These are phyloP conservation scores for Solanum chiquidenum DNA, from an alignment of 257 asterid genomes.

Conservation along the genomic window DNA sequence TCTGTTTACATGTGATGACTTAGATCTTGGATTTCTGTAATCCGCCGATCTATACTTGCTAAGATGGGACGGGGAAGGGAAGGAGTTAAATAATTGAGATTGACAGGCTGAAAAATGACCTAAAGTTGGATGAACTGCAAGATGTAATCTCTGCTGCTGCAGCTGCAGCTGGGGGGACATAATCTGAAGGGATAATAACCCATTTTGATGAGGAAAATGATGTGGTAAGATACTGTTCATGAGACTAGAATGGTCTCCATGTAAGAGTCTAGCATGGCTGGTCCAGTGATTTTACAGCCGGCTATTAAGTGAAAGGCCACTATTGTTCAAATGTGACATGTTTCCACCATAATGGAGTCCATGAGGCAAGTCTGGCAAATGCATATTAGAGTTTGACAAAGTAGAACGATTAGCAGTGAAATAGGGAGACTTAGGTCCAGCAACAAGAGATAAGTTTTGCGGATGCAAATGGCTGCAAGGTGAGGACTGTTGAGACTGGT, in stretches of 20 bases:
- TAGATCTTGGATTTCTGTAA: conserved; percentile 7
- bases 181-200: conserved; percentile 29
- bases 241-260: conserved; percentile 49
- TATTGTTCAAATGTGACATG: conserved; percentile 27
- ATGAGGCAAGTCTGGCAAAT: conserved; percentile 41
- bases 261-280: conserved; percentile 43
- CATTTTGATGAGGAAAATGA: conserved; percentile 43
- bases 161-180: conserved; percentile 34
- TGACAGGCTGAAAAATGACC: conserved; percentile 48
- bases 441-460: conserved; percentile 34
- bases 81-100: conserved; percentile 46
- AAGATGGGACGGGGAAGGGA: conserved; percentile 58
- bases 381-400: conserved; percentile 37
- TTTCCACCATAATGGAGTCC: conserved; percentile 42
- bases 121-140: conserved; percentile 49
- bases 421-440: conserved; percentile 49
- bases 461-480: conserved; percentile 25
- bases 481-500: conserved; percentile 39
- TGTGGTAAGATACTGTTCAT: conserved; percentile 47
- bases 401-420: conserved; percentile 31
- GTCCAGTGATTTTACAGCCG: conserved; percentile 47
- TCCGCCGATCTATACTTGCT: conserved; percentile 20
- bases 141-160: conserved; percentile 33
- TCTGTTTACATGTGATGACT: not conserved
- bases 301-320: conserved; percentile 28